Evolutionary conservation across 305 asterid species (phyloP), one percentile per base, ranked within the genome.

Genomic region (Striga hermonthica): DNA sequence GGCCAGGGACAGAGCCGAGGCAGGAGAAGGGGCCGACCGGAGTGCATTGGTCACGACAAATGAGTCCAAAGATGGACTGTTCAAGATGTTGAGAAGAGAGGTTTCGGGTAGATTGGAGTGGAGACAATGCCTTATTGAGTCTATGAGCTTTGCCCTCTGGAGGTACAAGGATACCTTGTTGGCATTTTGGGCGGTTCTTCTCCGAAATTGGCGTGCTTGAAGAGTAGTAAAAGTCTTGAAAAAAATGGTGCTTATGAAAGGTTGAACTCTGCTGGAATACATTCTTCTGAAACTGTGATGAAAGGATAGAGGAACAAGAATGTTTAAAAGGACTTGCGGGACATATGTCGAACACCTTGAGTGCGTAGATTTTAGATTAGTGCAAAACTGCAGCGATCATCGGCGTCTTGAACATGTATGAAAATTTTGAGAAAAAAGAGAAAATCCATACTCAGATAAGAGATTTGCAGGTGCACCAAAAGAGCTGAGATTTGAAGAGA

Each of bases 41-140:
- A 90, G 84, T 13, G 94, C 97, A 83, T 84, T 88, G 36, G 90
- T 60, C 43, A 90, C 89, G 2, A 93, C 96, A 71, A 90, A 93
- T 0, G 97, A 79, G 72, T 88, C 96, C 69, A 90, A 60, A 5
- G 84, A 71, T 56, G 89, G 88, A 67, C 70, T 80, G 58, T 66
- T 80, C 62, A 90, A 68, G 37, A 83, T 63, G 74, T 62, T 75
- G 44, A 80, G 49, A 56, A 93, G 89, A 60, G 83, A 78, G 14
- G 62, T 68, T n/a, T 86, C 87, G 0, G 82, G 72, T 60, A 84
- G 78, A 69, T 62, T 76, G 1, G 95, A 83, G 22, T 88, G 90
- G 49, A 93, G 90, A 67, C 84, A 65, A 14, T 87, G 85, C 71
- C 98, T 77, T 76, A 93, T 78, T 3, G 90, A 82, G 73, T 88